Evolutionary conservation across 2,329 filamentous ascomycete species (phyloP).

Genomic region (Colletotrichum sp.): DNA sequence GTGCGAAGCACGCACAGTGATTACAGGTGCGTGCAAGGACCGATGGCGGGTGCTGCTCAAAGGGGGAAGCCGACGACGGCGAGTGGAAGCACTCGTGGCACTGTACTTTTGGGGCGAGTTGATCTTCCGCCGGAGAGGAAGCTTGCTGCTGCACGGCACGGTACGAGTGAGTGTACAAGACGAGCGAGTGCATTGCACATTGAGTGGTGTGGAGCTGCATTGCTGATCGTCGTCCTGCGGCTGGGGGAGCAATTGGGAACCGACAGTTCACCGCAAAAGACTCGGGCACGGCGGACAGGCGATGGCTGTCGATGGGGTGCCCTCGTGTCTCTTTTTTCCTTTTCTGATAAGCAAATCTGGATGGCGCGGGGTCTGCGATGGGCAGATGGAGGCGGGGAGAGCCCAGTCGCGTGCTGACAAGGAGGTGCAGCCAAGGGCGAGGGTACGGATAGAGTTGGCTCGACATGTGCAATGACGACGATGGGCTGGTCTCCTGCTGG

Average conservation of each 20-base stretch:
- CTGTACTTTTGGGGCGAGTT: neutral
- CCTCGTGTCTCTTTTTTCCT: conserved; percentile 5
- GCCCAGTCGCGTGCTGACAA: conserved; percentile 2
- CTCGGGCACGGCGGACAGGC: conserved; percentile 11
- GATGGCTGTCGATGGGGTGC: conserved; percentile 1
- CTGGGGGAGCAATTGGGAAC: neutral
- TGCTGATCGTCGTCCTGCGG: conserved; percentile 1
- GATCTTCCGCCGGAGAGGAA: neutral
- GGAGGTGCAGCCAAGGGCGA: neutral
- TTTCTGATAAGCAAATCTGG: conserved; percentile 7
- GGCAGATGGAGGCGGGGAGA: conserved; percentile 10
- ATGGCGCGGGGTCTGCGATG: neutral
- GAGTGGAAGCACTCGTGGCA: neutral
- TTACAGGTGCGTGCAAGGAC: neutral
- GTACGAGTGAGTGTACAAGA: neutral
- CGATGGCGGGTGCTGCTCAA: neutral
- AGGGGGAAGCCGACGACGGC: neutral
- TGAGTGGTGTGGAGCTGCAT: neutral
- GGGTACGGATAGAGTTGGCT: neutral
- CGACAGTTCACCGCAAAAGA: neutral
- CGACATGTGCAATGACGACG: conserved; percentile 11
- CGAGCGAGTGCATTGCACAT: neutral
- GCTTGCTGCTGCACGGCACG: neutral
- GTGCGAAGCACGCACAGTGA: neutral
- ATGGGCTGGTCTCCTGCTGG: neutral